These are phyloP conservation scores for Alternaria viburni DNA, from an alignment of 2,329 filamentous ascomycete species.

Conservation along the genomic window DNA sequence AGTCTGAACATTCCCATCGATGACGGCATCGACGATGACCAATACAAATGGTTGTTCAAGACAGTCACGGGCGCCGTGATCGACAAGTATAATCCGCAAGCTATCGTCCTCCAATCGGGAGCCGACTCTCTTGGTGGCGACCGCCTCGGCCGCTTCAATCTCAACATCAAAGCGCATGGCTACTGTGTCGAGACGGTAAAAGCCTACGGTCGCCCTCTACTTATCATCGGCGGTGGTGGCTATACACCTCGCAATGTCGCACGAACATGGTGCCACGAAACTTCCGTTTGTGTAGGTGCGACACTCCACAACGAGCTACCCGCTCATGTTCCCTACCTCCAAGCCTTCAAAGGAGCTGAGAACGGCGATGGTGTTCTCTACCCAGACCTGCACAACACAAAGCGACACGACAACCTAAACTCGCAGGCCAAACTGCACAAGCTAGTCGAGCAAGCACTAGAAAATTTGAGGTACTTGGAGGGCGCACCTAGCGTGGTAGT, in stretches of 20 bases:
- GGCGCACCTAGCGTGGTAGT: constrained; percentile 77
- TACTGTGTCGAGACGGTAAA: constrained; percentile 92
- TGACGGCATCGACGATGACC: constrained; percentile 88
- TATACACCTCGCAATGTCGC: constrained; percentile 98
- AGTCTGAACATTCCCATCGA: constrained; percentile 88
- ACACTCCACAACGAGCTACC: constrained; percentile 77
- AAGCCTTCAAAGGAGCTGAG: constrained; percentile 81
- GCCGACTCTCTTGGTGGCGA: constrained; percentile 95
- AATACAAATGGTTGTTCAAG: constrained; percentile 86
- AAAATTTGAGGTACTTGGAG: constrained; percentile 86
- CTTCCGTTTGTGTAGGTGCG: constrained; percentile 81
- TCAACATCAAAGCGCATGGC: constrained; percentile 93
- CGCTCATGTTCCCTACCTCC: constrained; percentile 79
- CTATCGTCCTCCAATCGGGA: constrained; percentile 93
- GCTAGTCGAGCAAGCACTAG: constrained; percentile 77
- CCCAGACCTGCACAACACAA: constrained; percentile 83
- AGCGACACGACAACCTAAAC: constrained; percentile 76
- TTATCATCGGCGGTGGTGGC: constrained; percentile 92
- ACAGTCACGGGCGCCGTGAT: constrained; percentile 79
- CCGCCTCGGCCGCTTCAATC: constrained; percentile 91
- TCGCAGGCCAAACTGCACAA: constrained; percentile 75
- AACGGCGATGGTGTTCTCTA: constrained; percentile 75
- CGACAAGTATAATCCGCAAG: constrained; percentile 82
- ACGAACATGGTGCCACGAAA: constrained; percentile 96
- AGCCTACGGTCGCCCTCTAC: constrained; percentile 76